Evolutionary conservation across 495 filamentous ascomycete genomes (phyloP).

Genomic region (Aspergillus mulundensis): DNA sequence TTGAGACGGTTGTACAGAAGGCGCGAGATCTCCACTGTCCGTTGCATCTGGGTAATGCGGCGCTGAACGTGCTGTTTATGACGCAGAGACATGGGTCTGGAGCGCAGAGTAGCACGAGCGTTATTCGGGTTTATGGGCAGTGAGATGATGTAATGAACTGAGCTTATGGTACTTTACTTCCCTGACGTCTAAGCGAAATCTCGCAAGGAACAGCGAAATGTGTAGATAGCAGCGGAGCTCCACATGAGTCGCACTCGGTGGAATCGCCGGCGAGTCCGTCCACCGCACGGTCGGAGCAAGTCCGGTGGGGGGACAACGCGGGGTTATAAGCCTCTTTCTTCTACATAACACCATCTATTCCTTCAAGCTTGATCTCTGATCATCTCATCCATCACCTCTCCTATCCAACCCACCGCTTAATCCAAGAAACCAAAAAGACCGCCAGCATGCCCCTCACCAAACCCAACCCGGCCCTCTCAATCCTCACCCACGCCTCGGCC

Average conservation of each 20-base stretch:
- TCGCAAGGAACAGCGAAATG: not conserved
- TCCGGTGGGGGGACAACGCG: not conserved
- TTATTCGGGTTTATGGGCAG: constrained; percentile 34
- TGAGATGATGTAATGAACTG: constrained; percentile 1
- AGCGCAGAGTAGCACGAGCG: constrained; percentile 28
- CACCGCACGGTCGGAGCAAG: not conserved
- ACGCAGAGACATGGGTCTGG: constrained; percentile 33
- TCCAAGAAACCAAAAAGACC: not conserved
- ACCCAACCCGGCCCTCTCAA: constrained; percentile 56
- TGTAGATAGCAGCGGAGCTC: not conserved
- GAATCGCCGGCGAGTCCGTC: not conserved
- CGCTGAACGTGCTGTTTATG: constrained; percentile 35
- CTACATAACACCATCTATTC: not conserved
- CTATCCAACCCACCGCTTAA: not conserved
- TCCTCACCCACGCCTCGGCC: constrained; percentile 62
- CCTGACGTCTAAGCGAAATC: no score
- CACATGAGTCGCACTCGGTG: not conserved
- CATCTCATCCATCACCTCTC: not conserved
- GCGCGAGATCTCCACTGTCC: constrained; percentile 51
- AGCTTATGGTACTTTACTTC: no score
- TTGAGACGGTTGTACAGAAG: constrained; percentile 58
- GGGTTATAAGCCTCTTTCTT: not conserved
- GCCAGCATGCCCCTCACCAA: constrained; percentile 47
- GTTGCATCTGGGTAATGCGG: constrained; percentile 39
- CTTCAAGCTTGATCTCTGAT: no score